These are phyloP conservation scores for Plasmodium coatneyi DNA, from an alignment of 169 alveolate genomes.

Conservation along the genomic window DNA sequence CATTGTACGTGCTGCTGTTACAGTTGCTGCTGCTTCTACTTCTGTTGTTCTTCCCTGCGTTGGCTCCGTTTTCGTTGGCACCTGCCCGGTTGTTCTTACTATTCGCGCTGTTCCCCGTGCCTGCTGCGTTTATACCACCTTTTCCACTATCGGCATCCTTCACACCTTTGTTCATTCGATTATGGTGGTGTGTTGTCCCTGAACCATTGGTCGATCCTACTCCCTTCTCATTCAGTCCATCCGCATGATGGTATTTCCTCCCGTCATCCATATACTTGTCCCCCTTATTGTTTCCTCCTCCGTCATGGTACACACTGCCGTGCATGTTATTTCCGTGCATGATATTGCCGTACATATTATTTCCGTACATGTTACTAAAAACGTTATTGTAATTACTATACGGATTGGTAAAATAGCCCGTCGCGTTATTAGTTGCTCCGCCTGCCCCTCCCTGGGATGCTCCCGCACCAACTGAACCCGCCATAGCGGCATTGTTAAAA, in stretches of 20 bases:
- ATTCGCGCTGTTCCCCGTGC: neutral
- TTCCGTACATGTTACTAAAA: neutral
- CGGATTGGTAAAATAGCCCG: constrained; percentile 7
- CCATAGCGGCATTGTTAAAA: neutral
- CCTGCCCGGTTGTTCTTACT: neutral
- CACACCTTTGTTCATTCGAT: neutral
- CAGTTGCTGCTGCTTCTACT: neutral
- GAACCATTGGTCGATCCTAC: neutral
- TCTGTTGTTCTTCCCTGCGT: neutral
- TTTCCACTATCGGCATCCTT: constrained; percentile 10
- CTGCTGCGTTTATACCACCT: neutral
- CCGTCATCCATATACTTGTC: constrained; percentile 20
- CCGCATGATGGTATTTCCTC: neutral
- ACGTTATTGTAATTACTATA: constrained; percentile 1
- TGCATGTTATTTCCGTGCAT: neutral
- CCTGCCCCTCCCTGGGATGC: neutral
- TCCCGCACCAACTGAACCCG: neutral
- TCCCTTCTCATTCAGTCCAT: constrained; percentile 6
- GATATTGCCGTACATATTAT: neutral
- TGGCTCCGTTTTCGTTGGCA: neutral
- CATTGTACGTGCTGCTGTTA: neutral
- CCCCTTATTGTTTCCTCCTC: neutral
- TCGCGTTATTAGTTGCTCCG: neutral
- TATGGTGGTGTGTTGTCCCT: neutral
- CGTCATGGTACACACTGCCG: neutral